phyloP scores from a whole-genome alignment of 306 rosid genomes.

The Vigna mungo region DNA sequence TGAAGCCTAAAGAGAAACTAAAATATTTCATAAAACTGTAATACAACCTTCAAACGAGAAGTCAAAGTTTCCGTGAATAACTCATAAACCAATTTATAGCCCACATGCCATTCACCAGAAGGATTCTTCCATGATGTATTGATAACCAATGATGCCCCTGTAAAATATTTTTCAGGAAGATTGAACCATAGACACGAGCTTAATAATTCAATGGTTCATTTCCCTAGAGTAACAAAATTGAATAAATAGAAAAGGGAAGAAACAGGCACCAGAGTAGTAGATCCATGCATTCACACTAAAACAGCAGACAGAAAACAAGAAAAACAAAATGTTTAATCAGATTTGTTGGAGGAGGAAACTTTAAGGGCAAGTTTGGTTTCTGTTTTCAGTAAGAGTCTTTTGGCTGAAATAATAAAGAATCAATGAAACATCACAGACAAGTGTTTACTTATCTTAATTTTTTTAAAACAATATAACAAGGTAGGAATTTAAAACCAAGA shows the following conservation, averaged over 20 bases:
- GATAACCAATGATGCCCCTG: conserved; percentile 78
- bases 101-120: conserved; percentile 97
- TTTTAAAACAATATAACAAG: not conserved
- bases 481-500: not conserved
- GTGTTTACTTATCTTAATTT: conserved; percentile 13
- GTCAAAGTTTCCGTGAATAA: conserved; percentile 75
- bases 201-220: conserved; percentile 34
- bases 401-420: conserved; percentile 1
- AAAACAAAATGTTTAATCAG: conserved; percentile 26
- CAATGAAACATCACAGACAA: not conserved
- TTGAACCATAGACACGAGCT: conserved; percentile 37
- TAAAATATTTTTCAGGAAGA: conserved; percentile 37
- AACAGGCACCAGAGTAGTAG: conserved; percentile 19
- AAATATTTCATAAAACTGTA: conserved; percentile 40
- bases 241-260: not conserved
- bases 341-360: conserved; percentile 26
- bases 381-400: conserved; percentile 20
- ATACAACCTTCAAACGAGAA: conserved; percentile 85
- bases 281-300: conserved; percentile 25
- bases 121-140: conserved; percentile 93
- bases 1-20: conserved; percentile 28
- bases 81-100: conserved; percentile 86
- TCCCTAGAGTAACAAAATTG: not conserved
- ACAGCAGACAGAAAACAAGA: not conserved
- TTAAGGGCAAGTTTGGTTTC: conserved; percentile 16